A percentile compares a stretch with the other conserved stretches of the same genome.
phyloP scores from a whole-genome alignment of 2,329 filamentous ascomycete genomes.

The Neofusicoccum kwambonambiense region DNA sequence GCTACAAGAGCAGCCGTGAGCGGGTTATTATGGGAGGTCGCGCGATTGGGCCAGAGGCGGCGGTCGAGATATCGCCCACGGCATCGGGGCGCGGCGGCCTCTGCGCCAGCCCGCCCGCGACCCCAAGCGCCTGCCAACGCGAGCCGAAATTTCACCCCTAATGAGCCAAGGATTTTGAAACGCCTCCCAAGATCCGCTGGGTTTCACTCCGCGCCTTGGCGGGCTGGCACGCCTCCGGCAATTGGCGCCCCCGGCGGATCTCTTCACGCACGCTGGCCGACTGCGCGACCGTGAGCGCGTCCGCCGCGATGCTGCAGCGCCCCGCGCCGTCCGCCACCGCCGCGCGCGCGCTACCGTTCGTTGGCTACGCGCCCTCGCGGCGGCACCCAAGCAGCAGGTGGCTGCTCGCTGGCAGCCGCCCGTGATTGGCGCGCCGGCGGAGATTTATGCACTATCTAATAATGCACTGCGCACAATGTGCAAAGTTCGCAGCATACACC shows the following conservation, averaged over 20 bases:
- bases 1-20: neutral
- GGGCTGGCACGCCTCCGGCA: neutral
- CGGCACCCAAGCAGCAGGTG: neutral
- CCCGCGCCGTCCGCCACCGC: neutral
- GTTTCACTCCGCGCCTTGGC: conserved; percentile 12
- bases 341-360: too few species aligned
- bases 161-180: conserved; percentile 17
- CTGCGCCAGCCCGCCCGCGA: neutral
- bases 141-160: conserved; percentile 18
- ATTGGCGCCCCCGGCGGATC: neutral
- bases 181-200: conserved; percentile 6
- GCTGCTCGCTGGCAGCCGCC: neutral
- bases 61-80: conserved; percentile 7
- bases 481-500: neutral
- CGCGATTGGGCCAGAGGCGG: conserved; percentile 8
- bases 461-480: conserved; percentile 15
- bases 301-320: neutral
- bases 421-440: conserved; percentile 8
- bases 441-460: conserved; percentile 14
- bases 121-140: conserved; percentile 2
- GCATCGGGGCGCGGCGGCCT: conserved; percentile 3
- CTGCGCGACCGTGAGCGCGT: neutral
- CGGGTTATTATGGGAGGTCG: conserved; percentile 7
- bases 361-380: neutral
- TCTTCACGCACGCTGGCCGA: neutral